Conservation (phyloP, 306 rosid species). For the Vigna radiata region DNA sequence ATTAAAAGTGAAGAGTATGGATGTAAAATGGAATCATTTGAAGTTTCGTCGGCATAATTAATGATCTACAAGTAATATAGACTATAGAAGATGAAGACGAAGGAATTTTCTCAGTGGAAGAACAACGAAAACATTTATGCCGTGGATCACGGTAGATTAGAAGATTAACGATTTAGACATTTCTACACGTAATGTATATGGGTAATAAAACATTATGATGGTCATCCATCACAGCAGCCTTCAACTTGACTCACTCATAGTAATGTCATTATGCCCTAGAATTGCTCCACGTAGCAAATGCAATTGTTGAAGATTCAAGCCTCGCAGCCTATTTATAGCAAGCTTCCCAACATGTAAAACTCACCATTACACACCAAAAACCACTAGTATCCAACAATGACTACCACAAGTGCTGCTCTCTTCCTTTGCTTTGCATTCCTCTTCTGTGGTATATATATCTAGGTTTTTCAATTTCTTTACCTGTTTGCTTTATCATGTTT, state of each 20-base stretch:
- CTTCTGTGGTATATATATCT: constrained; percentile 43
- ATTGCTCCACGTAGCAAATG: not conserved
- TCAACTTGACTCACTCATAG: not conserved
- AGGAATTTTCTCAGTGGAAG: not conserved
- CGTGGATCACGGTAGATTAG: not conserved
- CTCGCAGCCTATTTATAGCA: not conserved
- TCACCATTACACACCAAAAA: not conserved
- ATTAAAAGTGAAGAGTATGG: too few species aligned
- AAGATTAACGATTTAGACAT: not conserved
- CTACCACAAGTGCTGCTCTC: constrained; percentile 29
- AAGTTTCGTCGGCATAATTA: too few species aligned
- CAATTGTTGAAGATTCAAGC: not conserved
- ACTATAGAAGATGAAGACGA: too few species aligned
- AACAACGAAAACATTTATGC: not conserved
- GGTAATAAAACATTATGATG: not conserved
- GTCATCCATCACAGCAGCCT: not conserved
- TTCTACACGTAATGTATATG: not conserved
- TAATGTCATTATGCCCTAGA: not conserved
- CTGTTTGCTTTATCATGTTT: not conserved
- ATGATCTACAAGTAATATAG: too few species aligned
- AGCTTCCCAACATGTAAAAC: not conserved
- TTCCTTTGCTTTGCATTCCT: constrained; percentile 47
- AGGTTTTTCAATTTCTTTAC: not conserved
- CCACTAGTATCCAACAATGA: not conserved
- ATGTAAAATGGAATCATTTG: too few species aligned